Evolutionary conservation across 345 rosid genomes (phyloP).

Genomic region (Turritis glabra): DNA sequence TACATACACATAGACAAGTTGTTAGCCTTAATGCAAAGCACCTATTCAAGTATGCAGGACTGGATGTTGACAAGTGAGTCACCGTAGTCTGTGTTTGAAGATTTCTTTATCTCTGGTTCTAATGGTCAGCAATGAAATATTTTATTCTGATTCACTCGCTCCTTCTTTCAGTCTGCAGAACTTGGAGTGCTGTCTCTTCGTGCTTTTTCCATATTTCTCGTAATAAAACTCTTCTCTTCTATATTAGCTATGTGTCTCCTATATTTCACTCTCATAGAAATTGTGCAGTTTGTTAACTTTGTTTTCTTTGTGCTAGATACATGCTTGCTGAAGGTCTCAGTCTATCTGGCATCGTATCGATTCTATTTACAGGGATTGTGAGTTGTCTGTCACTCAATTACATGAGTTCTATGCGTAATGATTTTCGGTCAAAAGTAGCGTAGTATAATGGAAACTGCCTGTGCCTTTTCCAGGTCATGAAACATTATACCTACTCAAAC

Average conservation of each 20-base stretch:
- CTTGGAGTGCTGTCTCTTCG: conserved; percentile 97
- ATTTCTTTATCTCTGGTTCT: conserved; percentile 9
- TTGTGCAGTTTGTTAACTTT: conserved; percentile 7
- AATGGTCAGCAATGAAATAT: conserved; percentile 17
- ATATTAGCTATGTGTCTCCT: conserved; percentile 1
- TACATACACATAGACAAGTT: conserved; percentile 26
- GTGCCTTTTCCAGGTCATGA: conserved; percentile 65
- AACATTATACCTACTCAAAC: conserved; percentile 90
- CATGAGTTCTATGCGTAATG: background rate
- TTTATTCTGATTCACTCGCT: conserved; percentile 7
- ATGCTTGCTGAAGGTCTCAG: conserved; percentile 99
- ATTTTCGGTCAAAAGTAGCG: conserved; percentile 20
- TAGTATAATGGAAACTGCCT: background rate
- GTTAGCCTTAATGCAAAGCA: conserved; percentile 75
- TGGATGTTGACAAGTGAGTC: conserved; percentile 97
- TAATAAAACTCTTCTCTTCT: conserved; percentile 35
- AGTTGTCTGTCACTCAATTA: conserved; percentile 37
- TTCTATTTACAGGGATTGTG: conserved; percentile 95
- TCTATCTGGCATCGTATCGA: conserved; percentile 97
- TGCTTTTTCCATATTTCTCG: conserved; percentile 97
- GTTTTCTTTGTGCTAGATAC: conserved; percentile 53
- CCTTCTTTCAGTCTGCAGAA: conserved; percentile 79
- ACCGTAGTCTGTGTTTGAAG: conserved; percentile 5
- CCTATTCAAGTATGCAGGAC: conserved; percentile 98
- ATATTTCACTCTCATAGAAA: conserved; percentile 5